Conservation (phyloP, 257 asterid genomes). For the Lantana camara region DNA sequence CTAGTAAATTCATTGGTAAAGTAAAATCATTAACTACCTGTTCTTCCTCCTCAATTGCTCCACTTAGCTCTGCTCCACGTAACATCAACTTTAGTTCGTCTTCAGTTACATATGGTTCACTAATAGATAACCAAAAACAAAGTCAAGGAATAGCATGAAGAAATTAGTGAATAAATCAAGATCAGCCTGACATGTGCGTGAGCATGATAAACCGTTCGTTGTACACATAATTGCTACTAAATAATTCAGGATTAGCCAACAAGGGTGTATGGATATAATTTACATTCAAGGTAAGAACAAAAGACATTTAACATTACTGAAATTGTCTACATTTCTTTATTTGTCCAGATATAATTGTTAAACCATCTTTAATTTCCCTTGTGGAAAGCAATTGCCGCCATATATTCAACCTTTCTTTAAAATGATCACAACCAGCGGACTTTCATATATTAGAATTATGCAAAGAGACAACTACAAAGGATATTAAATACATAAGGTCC, state of each 20-base stretch:
- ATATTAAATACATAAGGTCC: not conserved
- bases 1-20: constrained; percentile 15
- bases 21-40: constrained; percentile 58
- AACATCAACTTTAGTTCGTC: constrained; percentile 97
- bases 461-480: not conserved
- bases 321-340: constrained; percentile 13
- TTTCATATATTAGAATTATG: constrained; percentile 10
- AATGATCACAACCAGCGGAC: constrained; percentile 12
- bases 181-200: constrained; percentile 12
- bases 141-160: constrained; percentile 13
- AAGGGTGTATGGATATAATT: not conserved
- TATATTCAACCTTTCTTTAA: constrained; percentile 11
- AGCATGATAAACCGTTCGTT: not conserved
- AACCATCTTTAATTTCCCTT: constrained; percentile 6
- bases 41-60: constrained; percentile 99
- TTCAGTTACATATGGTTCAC: constrained; percentile 98
- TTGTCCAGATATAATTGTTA: constrained; percentile 14
- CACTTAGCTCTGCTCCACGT: constrained; percentile 98
- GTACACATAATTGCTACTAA: constrained; percentile 3
- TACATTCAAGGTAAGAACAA: constrained; percentile 5
- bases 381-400: constrained; percentile 7
- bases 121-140: constrained; percentile 39
- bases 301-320: constrained; percentile 7
- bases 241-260: constrained; percentile 2
- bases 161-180: constrained; percentile 10